Base-by-base conservation (phyloP, 2,329 filamentous ascomycete genomes). In the Fusarium denticulatum region DNA sequence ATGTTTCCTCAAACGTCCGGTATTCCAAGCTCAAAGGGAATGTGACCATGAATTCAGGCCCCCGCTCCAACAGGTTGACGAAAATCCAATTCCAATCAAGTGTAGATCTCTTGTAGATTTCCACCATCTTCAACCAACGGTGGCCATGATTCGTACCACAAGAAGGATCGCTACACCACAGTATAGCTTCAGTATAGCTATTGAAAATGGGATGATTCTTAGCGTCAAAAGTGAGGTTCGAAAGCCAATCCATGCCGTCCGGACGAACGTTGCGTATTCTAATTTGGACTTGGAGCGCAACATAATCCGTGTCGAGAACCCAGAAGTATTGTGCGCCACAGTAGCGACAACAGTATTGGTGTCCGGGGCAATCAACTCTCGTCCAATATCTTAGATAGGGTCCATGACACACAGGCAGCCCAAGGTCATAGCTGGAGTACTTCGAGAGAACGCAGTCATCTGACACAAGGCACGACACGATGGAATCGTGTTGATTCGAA, bases 151-250 rank as follows among this genome's bases (percentile, higher is more conserved):
- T 52, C 0, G 70, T 72, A 9, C 39, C 42, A n/a, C 70, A 72
- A 10, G 60, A 43, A 10, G 64, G 34, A 14, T 40, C 46, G 9
- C 26, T 26, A 5, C 68, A 72, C 68, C 60, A 72, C 1, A 72
- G 59, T 20, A 72, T 15, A 1, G 53, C 45, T 12, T 49, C 37
- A 2, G 64, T 72, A 28, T 18, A 43, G 4, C 52, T 26, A 16
- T 63, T 56, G 2, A 72, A 26, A 10, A 72, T 43, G 3, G 60
- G 52, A 13, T 62, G n/a, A 4, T 34, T 8, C 6, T 26, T 10
- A 0, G 7, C 14, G 12, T 43, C 18, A 13, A 56, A 72, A 20
- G 36, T 53, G 10, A 69, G 45, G 15, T 42, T 42, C 22, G 40
- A 42, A 42, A 42, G 22, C 40, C 40, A 42, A 42, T 42, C 40